phyloP scores from a whole-genome alignment of 2,329 filamentous ascomycete species.

The Neonectria neomacrospora region DNA sequence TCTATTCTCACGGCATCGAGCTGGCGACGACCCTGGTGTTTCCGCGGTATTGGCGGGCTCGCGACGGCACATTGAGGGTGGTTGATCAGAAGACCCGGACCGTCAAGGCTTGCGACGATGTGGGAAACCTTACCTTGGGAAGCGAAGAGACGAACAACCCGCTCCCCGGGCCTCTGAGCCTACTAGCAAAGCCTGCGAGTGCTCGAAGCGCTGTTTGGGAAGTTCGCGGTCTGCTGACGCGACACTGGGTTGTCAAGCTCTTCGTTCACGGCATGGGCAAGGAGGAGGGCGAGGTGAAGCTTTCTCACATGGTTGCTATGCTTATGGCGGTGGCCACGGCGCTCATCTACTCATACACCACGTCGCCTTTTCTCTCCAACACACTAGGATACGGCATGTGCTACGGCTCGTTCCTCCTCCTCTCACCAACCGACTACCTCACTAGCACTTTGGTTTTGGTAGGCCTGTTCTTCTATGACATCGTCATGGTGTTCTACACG shows the following conservation, averaged over 20 bases:
- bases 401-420: conserved; percentile 81
- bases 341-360: conserved; percentile 74
- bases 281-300: conserved; percentile 62
- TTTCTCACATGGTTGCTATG: conserved; percentile 68
- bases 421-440: conserved; percentile 89
- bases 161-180: conserved; percentile 49
- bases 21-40: conserved; percentile 76
- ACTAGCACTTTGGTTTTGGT: conserved; percentile 82
- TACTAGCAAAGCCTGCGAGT: conserved; percentile 45
- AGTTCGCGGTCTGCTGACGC: conserved; percentile 60
- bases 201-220: conserved; percentile 55
- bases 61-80: conserved; percentile 56
- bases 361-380: conserved; percentile 75
- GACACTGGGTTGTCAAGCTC: conserved; percentile 63
- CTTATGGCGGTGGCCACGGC: conserved; percentile 64
- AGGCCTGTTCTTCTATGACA: conserved; percentile 93
- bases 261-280: conserved; percentile 62
- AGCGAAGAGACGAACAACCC: conserved; percentile 40
- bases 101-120: conserved; percentile 53
- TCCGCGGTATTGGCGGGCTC: conserved; percentile 72
- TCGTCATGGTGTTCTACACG: conserved; percentile 91
- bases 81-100: conserved; percentile 55
- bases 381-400: conserved; percentile 88
- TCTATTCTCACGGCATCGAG: conserved; percentile 78
- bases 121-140: conserved; percentile 44